Base-by-base conservation (phyloP, 192 early-diverging fungal species). In the Podila clonocystis region DNA sequence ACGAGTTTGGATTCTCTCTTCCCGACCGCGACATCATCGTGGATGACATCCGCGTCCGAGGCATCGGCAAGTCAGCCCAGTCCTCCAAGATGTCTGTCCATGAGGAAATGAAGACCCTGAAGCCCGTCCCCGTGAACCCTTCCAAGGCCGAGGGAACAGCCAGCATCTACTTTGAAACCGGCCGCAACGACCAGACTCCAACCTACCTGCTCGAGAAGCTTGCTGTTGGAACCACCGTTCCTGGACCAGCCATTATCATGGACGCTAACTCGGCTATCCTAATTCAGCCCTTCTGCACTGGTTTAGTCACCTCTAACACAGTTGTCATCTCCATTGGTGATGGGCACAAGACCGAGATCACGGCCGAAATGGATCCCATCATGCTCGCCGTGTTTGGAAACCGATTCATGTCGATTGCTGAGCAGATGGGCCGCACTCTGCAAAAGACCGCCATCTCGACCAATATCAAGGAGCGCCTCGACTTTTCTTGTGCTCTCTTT, bases 401-500 rank as follows among this genome's bases (percentile, higher is more conserved):
- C 85, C 90, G 98, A 17, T 99, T 99, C 73, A 99, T 99, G 98
- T 89, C 87, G 63, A 98, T 99, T 82, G 98, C 97, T 9, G 97
- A 98, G 80, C 97, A 98, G 83, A 98, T 98, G 97, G 97, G 97
- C 20, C 86, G 92, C 28, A 96, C 97, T 28, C 82, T 98, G 11
- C 95, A 98, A 82, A 95, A 97, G 82, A 99, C 98, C 3, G 87
- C 96, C 28, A 93, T 98, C 52, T 94, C 93, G 48, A 98, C 98
- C 28, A 99, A 99, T 67, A 99, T 99, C 79, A 99, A 99, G 70
- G 98, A 99, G 82, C 92, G 98, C 13, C 86, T 99, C 36, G 98
- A 99, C 79, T 99, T 99, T 82, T 96, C 94, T 3, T 99, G 98
- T 75, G 98, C 96, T 3, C 77, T 99, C 38, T 99, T 99, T 91